Percentiles rank a stretch among this genome's conserved stretches.
Conservation (phyloP, 73 alveolate species). For the Paramecium primaurelia region DNA sequence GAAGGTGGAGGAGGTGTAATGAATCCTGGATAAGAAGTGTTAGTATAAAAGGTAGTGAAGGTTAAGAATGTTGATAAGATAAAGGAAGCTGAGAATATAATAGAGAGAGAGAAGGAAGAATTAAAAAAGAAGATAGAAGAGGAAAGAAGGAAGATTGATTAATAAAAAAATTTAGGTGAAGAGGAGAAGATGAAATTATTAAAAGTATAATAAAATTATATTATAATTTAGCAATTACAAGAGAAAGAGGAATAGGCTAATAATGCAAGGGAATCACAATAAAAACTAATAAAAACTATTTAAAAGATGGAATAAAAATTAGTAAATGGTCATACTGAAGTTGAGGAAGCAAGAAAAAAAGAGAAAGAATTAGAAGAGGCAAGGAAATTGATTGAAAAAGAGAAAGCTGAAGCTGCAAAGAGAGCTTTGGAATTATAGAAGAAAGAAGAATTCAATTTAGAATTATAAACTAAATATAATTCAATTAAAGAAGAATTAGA, state of each 20-base stretch:
- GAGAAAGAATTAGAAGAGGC: conserved; percentile 81
- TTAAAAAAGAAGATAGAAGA: conserved; percentile 58
- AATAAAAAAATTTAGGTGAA: conserved; percentile 74
- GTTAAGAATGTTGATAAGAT: conserved; percentile 84
- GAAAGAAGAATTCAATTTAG: conserved; percentile 67
- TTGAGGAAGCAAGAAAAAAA: conserved; percentile 82
- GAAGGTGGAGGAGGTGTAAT: conserved; percentile 60
- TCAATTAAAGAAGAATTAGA: conserved; percentile 77
- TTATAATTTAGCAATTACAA: conserved; percentile 70
- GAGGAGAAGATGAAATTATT: conserved; percentile 73
- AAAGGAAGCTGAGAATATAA: conserved; percentile 69
- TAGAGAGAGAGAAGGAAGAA: conserved; percentile 78
- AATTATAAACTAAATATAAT: conserved; percentile 63
- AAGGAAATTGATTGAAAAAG: conserved; percentile 67
- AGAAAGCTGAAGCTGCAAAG: conserved; percentile 60
- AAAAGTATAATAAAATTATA: conserved; percentile 63
- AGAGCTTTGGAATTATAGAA: conserved; percentile 64
- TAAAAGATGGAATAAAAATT: conserved; percentile 86
- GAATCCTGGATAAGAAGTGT: conserved; percentile 47
- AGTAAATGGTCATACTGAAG: conserved; percentile 75
- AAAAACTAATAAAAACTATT: conserved; percentile 72
- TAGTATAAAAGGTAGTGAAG: conserved; percentile 77
- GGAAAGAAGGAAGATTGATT: conserved; percentile 69
- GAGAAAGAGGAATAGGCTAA: conserved; percentile 72
- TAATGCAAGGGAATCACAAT: conserved; percentile 70